These are phyloP conservation scores for Cairneyella variabilis DNA, from an alignment of 495 filamentous ascomycete genomes.

Conservation along the genomic window DNA sequence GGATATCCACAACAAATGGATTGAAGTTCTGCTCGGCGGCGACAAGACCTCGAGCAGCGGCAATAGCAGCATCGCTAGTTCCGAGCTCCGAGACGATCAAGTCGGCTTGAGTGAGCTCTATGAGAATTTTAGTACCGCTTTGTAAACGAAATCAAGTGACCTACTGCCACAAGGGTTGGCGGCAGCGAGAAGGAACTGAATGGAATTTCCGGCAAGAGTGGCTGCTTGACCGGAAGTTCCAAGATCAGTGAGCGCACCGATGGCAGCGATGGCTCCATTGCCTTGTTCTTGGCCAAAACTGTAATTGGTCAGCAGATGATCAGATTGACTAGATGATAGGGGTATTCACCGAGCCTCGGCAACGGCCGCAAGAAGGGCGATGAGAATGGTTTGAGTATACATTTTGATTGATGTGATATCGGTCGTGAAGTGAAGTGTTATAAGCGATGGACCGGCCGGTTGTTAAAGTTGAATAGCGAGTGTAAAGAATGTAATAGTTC, in stretches of 20 bases:
- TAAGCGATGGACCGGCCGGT: constrained; percentile 16
- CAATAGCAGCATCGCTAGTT: constrained; percentile 45
- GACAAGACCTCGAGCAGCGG: constrained; percentile 53
- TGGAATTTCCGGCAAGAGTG: constrained; percentile 18
- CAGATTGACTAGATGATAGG: background rate
- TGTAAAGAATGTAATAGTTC: constrained; percentile 23
- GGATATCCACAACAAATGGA: constrained; percentile 49
- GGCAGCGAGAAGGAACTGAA: constrained; percentile 21
- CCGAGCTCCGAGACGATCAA: constrained; percentile 52
- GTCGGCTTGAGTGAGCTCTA: constrained; percentile 57
- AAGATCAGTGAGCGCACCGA: constrained; percentile 10
- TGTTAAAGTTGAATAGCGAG: constrained; percentile 7
- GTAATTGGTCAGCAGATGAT: background rate
- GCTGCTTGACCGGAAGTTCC: constrained; percentile 20
- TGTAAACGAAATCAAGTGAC: too few relatives aligned
- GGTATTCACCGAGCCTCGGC: constrained; percentile 20
- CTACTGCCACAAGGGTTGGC: constrained; percentile 27
- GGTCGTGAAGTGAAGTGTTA: constrained; percentile 7
- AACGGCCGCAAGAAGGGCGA: constrained; percentile 18
- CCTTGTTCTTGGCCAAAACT: constrained; percentile 25
- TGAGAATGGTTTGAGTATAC: constrained; percentile 16
- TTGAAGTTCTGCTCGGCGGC: constrained; percentile 69
- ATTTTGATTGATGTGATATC: constrained; percentile 10
- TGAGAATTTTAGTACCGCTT: too few relatives aligned
- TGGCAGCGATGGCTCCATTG: constrained; percentile 20